Percentiles rank a stretch among this genome's conserved stretches.
Evolutionary conservation across 176 grass and related monocot genomes (phyloP).

Genomic region (Phoenix roebelenii): DNA sequence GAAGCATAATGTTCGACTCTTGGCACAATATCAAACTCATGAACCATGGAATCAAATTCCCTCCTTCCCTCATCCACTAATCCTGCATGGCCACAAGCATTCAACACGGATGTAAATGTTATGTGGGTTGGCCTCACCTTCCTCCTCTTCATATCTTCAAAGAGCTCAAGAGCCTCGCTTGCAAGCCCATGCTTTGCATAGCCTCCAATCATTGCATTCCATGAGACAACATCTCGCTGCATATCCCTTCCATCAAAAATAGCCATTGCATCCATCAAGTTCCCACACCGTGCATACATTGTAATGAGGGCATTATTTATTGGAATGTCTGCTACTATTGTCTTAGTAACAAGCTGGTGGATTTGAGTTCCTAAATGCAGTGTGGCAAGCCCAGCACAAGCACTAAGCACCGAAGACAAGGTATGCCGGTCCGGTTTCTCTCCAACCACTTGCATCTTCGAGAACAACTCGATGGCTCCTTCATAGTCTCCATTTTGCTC

Average conservation of each 20-base stretch:
- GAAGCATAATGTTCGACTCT: slow-evolving; percentile 64
- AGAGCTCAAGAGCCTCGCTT: slow-evolving; percentile 43
- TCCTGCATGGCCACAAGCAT: slow-evolving; percentile 58
- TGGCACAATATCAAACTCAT: slow-evolving; percentile 45
- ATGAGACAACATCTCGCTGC: slow-evolving; percentile 44
- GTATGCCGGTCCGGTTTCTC: slow-evolving; percentile 48
- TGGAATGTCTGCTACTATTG: slow-evolving; percentile 43
- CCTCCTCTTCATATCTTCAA: slow-evolving; percentile 47
- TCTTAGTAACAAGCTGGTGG: slow-evolving; percentile 64
- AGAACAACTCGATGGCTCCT: slow-evolving; percentile 36
- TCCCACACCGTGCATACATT: slow-evolving; percentile 70
- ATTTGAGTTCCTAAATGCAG: slow-evolving; percentile 45
- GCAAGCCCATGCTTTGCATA: slow-evolving; percentile 53
- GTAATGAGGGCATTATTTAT: slow-evolving; percentile 62
- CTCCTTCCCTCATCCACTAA: slow-evolving; percentile 50
- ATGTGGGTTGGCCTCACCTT: slow-evolving; percentile 38
- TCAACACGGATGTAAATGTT: slow-evolving; percentile 60
- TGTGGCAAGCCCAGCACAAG: slow-evolving; percentile 51
- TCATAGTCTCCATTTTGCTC: slow-evolving; percentile 48
- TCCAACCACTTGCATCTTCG: slow-evolving; percentile 35
- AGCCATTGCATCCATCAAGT: slow-evolving; percentile 32
- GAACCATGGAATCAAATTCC: slow-evolving; percentile 54
- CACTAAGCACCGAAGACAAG: slow-evolving; percentile 59
- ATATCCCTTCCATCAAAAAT: slow-evolving; percentile 49
- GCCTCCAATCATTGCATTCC: slow-evolving; percentile 58